Evolutionary conservation across 257 asterid genomes (phyloP).

Genomic region (Scutellaria galericulata): DNA sequence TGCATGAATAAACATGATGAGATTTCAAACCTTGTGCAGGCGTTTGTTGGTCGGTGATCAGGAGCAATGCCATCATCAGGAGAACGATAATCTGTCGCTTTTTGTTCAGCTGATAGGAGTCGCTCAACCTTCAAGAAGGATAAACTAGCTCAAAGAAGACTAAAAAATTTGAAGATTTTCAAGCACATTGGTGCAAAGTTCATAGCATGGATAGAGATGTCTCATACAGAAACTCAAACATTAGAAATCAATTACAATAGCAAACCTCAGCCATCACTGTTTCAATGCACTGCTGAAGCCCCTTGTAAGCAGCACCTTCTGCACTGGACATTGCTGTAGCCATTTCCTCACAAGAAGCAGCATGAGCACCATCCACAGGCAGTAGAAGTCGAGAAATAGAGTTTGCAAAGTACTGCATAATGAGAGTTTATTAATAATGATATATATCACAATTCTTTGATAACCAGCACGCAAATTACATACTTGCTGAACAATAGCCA

Average conservation of each 20-base stretch:
- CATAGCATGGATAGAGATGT: conserved; percentile 13
- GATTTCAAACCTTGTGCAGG: conserved; percentile 79
- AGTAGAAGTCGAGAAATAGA: conserved; percentile 90
- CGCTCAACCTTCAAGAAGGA: conserved; percentile 78
- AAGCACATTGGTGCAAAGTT: conserved; percentile 15
- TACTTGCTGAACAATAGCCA: conserved; percentile 99
- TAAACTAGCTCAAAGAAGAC: conserved; percentile 11
- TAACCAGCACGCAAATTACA: conserved; percentile 34
- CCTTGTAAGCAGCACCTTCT: conserved; percentile 97
- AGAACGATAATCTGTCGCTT: conserved; percentile 83
- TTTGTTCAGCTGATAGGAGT: conserved; percentile 90
- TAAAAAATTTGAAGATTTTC: not conserved
- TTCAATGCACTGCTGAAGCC: conserved; percentile 97
- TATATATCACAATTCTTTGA: conserved; percentile 7
- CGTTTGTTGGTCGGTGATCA: conserved; percentile 95
- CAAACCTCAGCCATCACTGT: conserved; percentile 99
- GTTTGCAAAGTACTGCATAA: conserved; percentile 85
- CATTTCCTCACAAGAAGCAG: conserved; percentile 98
- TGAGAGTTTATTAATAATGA: conserved; percentile 31
- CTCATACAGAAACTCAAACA: conserved; percentile 11
- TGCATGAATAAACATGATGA: conserved; percentile 26
- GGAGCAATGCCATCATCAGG: conserved; percentile 95
- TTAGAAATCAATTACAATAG: conserved; percentile 29
- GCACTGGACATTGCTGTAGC: conserved; percentile 95
- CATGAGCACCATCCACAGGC: conserved; percentile 99